Evolutionary conservation across 257 asterid species (phyloP), one percentile per base, ranked within the genome.

Genomic region (Osmanthus fragrans): DNA sequence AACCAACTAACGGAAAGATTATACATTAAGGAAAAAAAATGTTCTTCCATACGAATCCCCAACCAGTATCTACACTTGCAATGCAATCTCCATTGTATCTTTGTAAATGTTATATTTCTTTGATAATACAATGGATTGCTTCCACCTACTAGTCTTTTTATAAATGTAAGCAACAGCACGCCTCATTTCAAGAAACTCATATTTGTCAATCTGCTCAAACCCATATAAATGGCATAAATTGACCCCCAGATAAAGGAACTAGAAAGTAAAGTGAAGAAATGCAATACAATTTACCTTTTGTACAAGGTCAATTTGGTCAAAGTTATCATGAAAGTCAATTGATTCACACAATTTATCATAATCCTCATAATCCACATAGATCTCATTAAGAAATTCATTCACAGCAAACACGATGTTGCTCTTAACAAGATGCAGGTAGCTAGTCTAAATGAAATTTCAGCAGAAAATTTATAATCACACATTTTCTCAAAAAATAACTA

Each of bases 61-160:
- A 18, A 12, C 10, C 47, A 4, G n/a, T 30, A 63, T 13, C 74
- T 13, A 40, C 30, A 67, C 21, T 1, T 33, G 66, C 0, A 10
- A 40, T 56, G 97, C 98, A 12, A 94, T 94, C 85, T 90, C 97
- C 97, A 94, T 94, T 73, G 98, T 96, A 86, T 92, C 98, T 87
- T 89, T 90, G 87, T 92, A 92, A 68, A 89, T 88, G 49, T 87
- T 90, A 77, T 92, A 93, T 84, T 94, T 94, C 96, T 92, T 94
- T 21, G 97, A 94, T 84, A 94, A 76, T 0, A 96, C 96, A 83
- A 94, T 94, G 40, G 96, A 94, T 76, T 88, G 94, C 96, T 89
- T 92, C 97, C 98, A 94, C 79, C 98, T 86, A 67, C 98, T 97
- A 33, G 3, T 92, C 97, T 92, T 92, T 86, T 94, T 90, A 88